Evolutionary conservation across 2,329 filamentous ascomycete species (phyloP).

Genomic region (Apiospora hydei): DNA sequence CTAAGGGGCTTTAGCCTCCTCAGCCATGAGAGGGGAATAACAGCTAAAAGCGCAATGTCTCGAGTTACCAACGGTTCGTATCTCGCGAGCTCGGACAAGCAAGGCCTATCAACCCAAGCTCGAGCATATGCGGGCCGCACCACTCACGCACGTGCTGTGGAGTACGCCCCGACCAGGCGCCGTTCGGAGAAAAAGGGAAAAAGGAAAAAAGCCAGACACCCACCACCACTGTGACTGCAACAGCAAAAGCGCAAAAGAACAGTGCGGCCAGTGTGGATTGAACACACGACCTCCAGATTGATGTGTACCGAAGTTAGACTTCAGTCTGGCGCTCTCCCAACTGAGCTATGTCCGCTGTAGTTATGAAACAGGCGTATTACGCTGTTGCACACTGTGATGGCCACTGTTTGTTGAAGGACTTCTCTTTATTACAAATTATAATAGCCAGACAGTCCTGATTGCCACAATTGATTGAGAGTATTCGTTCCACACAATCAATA

Average conservation of each 20-base stretch:
- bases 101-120: no score
- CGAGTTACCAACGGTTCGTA: no score
- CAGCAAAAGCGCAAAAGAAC: background rate
- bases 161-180: no score
- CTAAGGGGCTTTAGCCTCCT: no score
- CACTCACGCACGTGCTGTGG: no score
- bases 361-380: background rate
- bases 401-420: slow-evolving; percentile 3
- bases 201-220: no score
- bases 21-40: no score
- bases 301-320: slow-evolving; percentile 21
- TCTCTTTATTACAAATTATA: background rate
- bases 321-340: slow-evolving; percentile 26
- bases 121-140: no score
- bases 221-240: background rate
- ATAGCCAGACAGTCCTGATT: no score
- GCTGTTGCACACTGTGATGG: slow-evolving; percentile 8
- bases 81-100: no score
- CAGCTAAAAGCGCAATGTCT: no score
- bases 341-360: slow-evolving; percentile 25
- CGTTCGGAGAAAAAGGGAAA: no score
- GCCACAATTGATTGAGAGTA: background rate
- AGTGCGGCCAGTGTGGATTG: slow-evolving; percentile 25
- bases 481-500: background rate
- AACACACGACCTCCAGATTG: slow-evolving; percentile 26